Evolutionary conservation across 805 yeast species (phyloP), one percentile per base, ranked within the genome.

Genomic region (Danielia oregonensis): DNA sequence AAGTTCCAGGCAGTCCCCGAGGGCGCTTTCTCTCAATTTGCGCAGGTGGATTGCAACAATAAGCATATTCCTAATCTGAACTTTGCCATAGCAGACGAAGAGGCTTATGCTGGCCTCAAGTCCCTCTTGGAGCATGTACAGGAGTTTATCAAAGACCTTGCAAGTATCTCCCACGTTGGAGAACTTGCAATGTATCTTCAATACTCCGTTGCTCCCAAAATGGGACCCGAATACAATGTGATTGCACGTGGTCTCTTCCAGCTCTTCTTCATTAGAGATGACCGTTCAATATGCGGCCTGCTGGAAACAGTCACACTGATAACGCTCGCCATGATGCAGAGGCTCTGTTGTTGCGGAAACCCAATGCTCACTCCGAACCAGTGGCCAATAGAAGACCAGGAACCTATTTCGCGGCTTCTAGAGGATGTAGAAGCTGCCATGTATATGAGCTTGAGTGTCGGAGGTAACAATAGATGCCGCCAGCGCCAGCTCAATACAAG

Each of bases 401-500:
- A 17, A 14, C 7, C 7, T 17, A 11, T 17, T 17, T 25, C 40
- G 13, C 39, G 33, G 6, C 36, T 45, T 14, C 31, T 42, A 18
- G 39, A 40, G 37, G 78, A 81, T 49, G 51, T 74, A 25, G 70
- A 78, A 48, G 52, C 66, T 25, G 72, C 71, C 15, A 31, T 51
- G 4, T 63, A 62, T 37, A 65, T 61, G 28, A 48, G 52, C 23
- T 30, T 66, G 21, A 54, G 58, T 2, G 42, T 49, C 1, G 45
- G 38, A 26, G 67, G 59, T 6, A 56, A 80, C 54, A 91, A 91
- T 49, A 79, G 87, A 23, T 78, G 94, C 32, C 71, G 96, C 36
- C 88, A 86, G 51, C 76, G 96, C 43, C 96, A 86, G 54, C 75
- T 82, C 29, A 49, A 42, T 61, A 82, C 49, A 63, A 79, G 43